Base-by-base conservation (phyloP, 2,329 filamentous ascomycete genomes). In the Alternaria sp. region DNA sequence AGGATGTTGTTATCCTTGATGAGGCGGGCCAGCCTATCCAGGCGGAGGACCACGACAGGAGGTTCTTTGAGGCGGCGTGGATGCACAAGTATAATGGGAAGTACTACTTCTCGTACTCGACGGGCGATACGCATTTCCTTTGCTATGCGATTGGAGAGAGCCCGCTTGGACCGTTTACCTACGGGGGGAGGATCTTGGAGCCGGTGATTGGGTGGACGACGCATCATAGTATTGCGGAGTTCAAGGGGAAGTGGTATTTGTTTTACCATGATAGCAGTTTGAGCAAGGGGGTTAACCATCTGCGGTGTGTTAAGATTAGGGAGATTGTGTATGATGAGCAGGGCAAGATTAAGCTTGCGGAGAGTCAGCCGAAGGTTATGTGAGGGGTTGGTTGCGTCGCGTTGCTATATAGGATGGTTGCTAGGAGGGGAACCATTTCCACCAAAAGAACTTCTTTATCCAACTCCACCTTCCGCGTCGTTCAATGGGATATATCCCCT, bases 1-100 rank as follows among this genome's bases (percentile, higher is more conserved):
- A 83, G 6, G 89, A 92, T 67, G 78, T 93, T 2, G 78, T 83
- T 19, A 91, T 94, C 69, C 81, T 92, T 7, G 90, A 88, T 46
- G 87, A 89, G 69, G 86, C 17, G 0, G 51, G 85, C 17, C 87
- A 87, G 6, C 87, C 85, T 0, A 82, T 93, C 53, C 73, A 80
- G 2, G 88, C 89, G 10, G 86, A 90, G 69, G 90, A 93, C 77
- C 91, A 93, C 75, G 89, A 90, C 63, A 80, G 89, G 15, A 85
- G 91, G 8, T 94, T 94, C 84, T 93, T 94, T 77, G 91, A 94
- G 81, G 91, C 91, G 0, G 88, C 91, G 3, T 93, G 91, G 91
- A 83, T 93, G 84, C 91, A 93, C 81, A 92, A 91, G 83, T 87
- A 88, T 73, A 81, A 85, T 0, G 89, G 85, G 2, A 85, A 83